Base-by-base conservation (phyloP, 139 green algal species). In the Diplosphaera chodatii region DNA sequence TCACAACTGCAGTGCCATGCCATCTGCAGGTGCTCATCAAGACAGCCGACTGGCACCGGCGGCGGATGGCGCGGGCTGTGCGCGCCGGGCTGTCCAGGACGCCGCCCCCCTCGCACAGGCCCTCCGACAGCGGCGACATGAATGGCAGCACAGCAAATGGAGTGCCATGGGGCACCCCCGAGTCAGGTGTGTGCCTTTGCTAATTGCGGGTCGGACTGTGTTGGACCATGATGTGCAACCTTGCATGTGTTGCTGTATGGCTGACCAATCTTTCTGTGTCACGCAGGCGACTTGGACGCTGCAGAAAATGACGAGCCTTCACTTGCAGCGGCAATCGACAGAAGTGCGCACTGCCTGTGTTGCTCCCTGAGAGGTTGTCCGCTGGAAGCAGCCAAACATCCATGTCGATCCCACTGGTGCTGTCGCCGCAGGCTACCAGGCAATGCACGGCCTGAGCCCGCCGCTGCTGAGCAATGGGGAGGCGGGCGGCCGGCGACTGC, bases 391-490 rank as follows among this genome's bases (percentile, higher is more conserved):
- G n/a, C n/a, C n/a, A n/a, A n/a, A n/a, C n/a, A n/a, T n/a, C n/a
- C n/a, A n/a, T n/a, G n/a, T n/a, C n/a, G n/a, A n/a, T n/a, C n/a
- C n/a, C n/a, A n/a, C n/a, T n/a, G n/a, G n/a, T n/a, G n/a, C n/a
- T n/a, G n/a, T n/a, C n/a, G n/a, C n/a, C n/a, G 37, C 48, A 59
- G 48, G 48, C 48, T 59, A 59, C 48, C 48, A 59, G 48, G 48
- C 48, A 18, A 21, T 59, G 48, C 48, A 59, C 16, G 48, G 48
- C 10, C 13, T 59, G 16, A 59, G 48, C 48, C 48, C 48, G 48
- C 48, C 48, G 48, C 13, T 59, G 48, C 48, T 59, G 48, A 18
- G 48, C 10, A 59, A 25, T 25, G 48, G 18, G 10, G 48, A 18
- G 13, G 16, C 13, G 10, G 16, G 18, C 3, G 48, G 13, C 16